phyloP scores from a whole-genome alignment of 2,329 filamentous ascomycete species.

The Fusarium begoniae region DNA sequence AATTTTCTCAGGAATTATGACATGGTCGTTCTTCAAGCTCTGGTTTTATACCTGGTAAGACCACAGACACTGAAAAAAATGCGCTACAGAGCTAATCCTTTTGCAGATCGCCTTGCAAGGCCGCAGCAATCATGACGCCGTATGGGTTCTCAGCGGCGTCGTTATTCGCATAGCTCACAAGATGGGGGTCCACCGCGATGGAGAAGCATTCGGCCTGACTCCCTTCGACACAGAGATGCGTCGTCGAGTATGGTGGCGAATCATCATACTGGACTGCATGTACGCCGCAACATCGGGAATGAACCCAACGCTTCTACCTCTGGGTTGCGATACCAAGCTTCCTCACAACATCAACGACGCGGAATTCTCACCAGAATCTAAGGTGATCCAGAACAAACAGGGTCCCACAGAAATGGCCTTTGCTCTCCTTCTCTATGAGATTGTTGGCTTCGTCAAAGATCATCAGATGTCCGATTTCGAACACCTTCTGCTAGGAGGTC shows the following conservation, averaged over 20 bases:
- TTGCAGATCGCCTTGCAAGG: background rate
- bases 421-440: background rate
- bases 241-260: slow-evolving; percentile 13
- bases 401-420: slow-evolving; percentile 13
- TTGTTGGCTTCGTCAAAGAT: background rate
- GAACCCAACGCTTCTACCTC: background rate
- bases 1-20: slow-evolving; percentile 8
- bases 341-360: background rate
- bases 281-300: slow-evolving; percentile 11
- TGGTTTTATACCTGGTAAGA: background rate
- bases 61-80: fast-evolving
- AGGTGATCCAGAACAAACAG: background rate
- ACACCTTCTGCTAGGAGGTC: background rate
- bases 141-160: slow-evolving; percentile 3
- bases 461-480: background rate
- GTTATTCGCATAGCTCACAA: slow-evolving; percentile 13
- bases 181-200: slow-evolving; percentile 8
- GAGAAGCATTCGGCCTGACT: background rate
- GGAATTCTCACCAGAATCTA: background rate
- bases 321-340: background rate
- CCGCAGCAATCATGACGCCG: slow-evolving; percentile 2
- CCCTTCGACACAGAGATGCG: slow-evolving; percentile 10
- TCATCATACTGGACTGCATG: slow-evolving; percentile 9
- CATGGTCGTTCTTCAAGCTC: background rate
- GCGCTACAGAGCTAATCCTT: fast-evolving